phyloP scores from a whole-genome alignment of 75 land plant species.

The Picea sitchensis region DNA sequence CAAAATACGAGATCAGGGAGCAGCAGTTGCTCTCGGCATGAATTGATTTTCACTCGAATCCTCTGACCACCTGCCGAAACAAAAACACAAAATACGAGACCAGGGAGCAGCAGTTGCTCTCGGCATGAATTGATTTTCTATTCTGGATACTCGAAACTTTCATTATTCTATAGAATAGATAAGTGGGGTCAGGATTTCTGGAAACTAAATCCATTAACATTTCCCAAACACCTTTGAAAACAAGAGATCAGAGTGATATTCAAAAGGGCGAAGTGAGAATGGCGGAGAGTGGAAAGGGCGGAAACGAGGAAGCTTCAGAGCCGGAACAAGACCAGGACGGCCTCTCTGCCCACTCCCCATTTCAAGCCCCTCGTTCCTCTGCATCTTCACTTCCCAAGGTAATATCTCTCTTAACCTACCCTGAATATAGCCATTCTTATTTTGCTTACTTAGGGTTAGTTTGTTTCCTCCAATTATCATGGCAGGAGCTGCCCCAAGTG shows the following conservation, averaged over 20 bases:
- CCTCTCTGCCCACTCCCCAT: conserved; percentile 46
- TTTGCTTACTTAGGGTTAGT: not conserved
- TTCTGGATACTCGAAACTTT: no score
- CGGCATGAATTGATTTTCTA: no score
- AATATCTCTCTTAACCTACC: not conserved
- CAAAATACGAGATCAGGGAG: no score
- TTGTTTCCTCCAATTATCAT: not conserved
- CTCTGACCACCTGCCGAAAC: no score
- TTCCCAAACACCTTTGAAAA: no score
- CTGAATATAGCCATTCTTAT: not conserved
- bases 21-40: no score
- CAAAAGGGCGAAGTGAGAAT: conserved; percentile 3
- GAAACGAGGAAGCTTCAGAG: not conserved
- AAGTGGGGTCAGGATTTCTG: no score
- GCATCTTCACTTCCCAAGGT: conserved; percentile 55
- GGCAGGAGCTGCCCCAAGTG: conserved; percentile 68
- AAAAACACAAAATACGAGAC: no score
- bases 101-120: no score
- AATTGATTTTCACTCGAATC: no score
- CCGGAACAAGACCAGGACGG: conserved; percentile 45
- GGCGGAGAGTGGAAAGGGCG: conserved; percentile 5
- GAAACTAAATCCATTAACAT: no score
- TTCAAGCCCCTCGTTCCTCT: conserved; percentile 40
- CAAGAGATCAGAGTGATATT: not conserved
- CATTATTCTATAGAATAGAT: no score